Percentiles rank a stretch among this genome's conserved stretches.
phyloP scores from a whole-genome alignment of 441 rosid genomes.

The Bocquillonia castaneifolia region DNA sequence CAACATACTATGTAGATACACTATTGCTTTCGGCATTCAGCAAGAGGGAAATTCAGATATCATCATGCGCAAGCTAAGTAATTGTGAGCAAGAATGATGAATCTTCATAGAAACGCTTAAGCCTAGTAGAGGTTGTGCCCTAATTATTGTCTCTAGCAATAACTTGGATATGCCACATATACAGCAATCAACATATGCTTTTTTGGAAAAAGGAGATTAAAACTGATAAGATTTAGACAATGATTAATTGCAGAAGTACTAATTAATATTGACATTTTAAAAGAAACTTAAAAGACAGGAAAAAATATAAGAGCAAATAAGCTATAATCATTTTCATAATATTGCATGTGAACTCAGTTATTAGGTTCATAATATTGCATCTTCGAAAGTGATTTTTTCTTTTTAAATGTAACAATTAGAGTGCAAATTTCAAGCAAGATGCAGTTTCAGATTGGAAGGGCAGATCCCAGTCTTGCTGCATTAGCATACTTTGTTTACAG shows the following conservation, averaged over 20 bases:
- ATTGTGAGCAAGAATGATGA: neutral
- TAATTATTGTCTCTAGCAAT: neutral
- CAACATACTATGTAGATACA: too few relatives aligned
- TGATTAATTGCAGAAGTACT: neutral
- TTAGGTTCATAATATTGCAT: neutral
- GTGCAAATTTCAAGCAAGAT: slow-evolving; percentile 1
- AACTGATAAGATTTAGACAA: neutral
- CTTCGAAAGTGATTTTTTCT: neutral
- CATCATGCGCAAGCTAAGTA: neutral
- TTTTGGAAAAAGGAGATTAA: neutral
- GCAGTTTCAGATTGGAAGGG: neutral
- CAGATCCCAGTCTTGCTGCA: neutral
- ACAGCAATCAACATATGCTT: neutral
- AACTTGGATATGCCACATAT: neutral
- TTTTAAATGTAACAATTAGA: neutral
- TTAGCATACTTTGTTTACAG: neutral
- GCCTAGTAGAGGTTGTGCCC: neutral
- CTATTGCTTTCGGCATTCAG: neutral
- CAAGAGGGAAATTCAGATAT: neutral
- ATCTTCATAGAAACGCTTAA: neutral
- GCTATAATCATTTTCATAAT: neutral
- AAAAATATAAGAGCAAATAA: neutral
- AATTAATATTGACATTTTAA: neutral
- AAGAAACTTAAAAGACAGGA: neutral
- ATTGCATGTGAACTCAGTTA: neutral